These are phyloP conservation scores for Breviolum minutum DNA, from an alignment of 73 alveolate species.

Conservation along the genomic window DNA sequence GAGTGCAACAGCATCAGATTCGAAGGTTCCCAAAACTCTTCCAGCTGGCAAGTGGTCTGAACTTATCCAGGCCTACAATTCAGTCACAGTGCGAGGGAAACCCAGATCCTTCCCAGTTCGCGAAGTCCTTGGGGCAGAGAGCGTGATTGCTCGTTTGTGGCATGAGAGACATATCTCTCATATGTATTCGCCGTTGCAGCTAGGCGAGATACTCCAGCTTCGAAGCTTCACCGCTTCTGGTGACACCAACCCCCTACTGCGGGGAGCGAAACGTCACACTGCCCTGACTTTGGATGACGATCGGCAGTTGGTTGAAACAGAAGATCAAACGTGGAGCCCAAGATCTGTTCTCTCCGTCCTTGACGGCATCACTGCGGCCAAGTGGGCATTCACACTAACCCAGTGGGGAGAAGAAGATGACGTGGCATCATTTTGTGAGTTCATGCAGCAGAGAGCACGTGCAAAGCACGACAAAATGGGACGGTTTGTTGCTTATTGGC, in stretches of 20 bases:
- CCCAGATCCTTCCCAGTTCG: neutral
- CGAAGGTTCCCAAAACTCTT: neutral
- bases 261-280: neutral
- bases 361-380: neutral
- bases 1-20: neutral
- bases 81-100: neutral
- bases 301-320: neutral
- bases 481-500: neutral
- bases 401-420: neutral
- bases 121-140: neutral
- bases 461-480: neutral
- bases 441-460: neutral
- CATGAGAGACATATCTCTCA: neutral
- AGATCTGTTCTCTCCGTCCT: neutral
- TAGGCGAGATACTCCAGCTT: neutral
- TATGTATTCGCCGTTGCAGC: neutral
- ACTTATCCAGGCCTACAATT: neutral
- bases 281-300: neutral
- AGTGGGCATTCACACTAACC: neutral
- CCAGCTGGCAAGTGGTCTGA: neutral
- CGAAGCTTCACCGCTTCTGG: neutral
- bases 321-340: neutral
- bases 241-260: neutral
- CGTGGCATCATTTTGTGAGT: neutral
- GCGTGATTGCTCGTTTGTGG: neutral